phyloP scores from a whole-genome alignment of 768 basidiomycete genomes.

The Tylopilus vinaceipallidus region DNA sequence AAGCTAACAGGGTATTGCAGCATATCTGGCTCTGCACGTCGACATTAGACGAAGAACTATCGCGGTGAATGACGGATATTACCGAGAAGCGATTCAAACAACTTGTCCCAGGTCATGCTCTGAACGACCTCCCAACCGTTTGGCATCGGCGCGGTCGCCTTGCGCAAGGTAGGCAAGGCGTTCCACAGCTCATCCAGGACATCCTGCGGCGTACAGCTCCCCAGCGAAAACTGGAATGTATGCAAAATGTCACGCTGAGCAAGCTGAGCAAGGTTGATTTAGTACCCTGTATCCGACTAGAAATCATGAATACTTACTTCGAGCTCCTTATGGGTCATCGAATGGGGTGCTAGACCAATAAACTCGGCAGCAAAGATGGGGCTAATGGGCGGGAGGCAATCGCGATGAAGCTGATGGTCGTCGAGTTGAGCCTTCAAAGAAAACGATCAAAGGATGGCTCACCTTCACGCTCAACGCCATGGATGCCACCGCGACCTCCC shows the following conservation, averaged over 20 bases:
- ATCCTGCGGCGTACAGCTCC: constrained; percentile 48
- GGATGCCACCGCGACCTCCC: constrained; percentile 60
- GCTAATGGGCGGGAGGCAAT: constrained; percentile 53
- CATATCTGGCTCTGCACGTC: constrained; percentile 47
- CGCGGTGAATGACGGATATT: background rate
- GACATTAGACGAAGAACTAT: background rate
- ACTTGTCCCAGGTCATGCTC: constrained; percentile 46
- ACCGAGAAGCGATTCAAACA: constrained; percentile 47
- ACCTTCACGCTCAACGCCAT: constrained; percentile 65
- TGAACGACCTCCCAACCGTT: constrained; percentile 48
- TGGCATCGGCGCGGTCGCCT: constrained; percentile 32
- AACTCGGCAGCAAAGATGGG: constrained; percentile 55
- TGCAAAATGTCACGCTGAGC: constrained; percentile 56
- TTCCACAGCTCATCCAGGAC: constrained; percentile 59
- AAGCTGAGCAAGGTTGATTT: constrained; percentile 32
- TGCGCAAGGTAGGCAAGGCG: constrained; percentile 51
- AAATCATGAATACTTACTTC: constrained; percentile 41
- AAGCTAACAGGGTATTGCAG: constrained; percentile 51
- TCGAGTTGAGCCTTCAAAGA: background rate
- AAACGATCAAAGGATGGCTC: background rate
- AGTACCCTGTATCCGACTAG: background rate
- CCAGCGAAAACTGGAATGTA: constrained; percentile 47
- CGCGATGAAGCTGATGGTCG: constrained; percentile 53
- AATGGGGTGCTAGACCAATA: constrained; percentile 47
- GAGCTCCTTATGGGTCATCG: constrained; percentile 44